Evolutionary conservation across 805 yeast genomes (phyloP), one percentile per base, ranked within the genome.

Genomic region (Sungouiella blattae): DNA sequence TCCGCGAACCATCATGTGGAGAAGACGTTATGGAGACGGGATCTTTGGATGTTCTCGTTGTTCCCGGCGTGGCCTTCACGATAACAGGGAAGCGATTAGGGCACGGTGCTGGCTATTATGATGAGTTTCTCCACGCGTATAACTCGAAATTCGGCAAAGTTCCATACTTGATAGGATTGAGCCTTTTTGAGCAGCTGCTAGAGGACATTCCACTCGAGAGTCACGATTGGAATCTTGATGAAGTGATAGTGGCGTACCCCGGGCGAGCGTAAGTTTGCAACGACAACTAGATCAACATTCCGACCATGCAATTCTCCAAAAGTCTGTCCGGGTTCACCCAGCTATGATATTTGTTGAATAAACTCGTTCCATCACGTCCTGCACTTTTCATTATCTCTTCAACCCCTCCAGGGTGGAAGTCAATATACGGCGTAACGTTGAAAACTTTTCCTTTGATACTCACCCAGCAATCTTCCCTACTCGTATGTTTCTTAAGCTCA

Each of bases 81-180:
- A 44, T 18, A 4, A 39, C 39, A 1, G 59, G 78, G 15, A 56
- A 65, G 9, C 57, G 98, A 35, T 55, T 91, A 35, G 98, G 98
- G 1, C 95, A 87, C 55, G 98, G 98, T 1, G 91, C 81, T 4
- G 98, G 97, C 0, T 88, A 77, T 57, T 91, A 93, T 56, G 98
- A 91, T 55, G 87, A 82, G 48, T 69, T 51, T 52, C n/a, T 62
- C 21, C 45, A 26, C 28, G 46, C 37, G 16, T 54, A 58, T 37
- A 12, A 30, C 11, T 30, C 42, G 11, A 50, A 47, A 30, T 47
- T 44, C 35, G 41, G 48, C 4, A 38, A 39, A 15, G 44, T 30
- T 12, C 83, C 83, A 0, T 55, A 52, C 23, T 47, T 78, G 22
- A 51, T 86, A 1, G 95, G 89, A 0, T 55, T 83, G 3, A 87